phyloP scores from a whole-genome alignment of 148 eudicot species.

The Nepenthes mirabilis region DNA sequence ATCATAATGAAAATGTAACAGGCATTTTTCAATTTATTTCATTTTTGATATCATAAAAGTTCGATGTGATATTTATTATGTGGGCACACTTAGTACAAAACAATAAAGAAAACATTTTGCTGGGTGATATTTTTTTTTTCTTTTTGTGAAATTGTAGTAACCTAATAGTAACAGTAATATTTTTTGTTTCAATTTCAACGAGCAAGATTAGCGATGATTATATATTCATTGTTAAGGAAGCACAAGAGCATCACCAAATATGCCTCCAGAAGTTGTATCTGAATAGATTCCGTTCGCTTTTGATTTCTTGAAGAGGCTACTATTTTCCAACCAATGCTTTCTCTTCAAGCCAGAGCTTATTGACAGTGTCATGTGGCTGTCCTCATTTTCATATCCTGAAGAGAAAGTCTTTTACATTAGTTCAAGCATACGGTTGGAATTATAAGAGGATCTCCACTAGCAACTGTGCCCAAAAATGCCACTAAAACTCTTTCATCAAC shows the following conservation, averaged over 20 bases:
- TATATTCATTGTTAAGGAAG: background rate
- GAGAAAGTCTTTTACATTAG: background rate
- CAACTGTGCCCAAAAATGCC: background rate
- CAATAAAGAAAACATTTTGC: background rate
- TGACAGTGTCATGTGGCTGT: background rate
- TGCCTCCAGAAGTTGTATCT: slow-evolving; percentile 10
- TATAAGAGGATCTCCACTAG: background rate
- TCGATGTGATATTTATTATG: background rate
- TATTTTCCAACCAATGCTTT: slow-evolving; percentile 25
- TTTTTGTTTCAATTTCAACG: too few relatives aligned
- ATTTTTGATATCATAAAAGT: too few relatives aligned
- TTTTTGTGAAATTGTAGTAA: too few relatives aligned
- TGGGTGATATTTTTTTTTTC: background rate
- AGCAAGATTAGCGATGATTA: too few relatives aligned
- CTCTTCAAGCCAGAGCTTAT: slow-evolving; percentile 33
- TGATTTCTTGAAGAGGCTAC: slow-evolving; percentile 28
- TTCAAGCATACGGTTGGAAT: too few relatives aligned
- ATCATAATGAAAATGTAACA: too few relatives aligned
- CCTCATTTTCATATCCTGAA: slow-evolving; percentile 10
- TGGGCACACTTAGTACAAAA: background rate
- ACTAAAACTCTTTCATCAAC: background rate
- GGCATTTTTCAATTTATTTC: too few relatives aligned
- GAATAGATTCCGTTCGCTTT: slow-evolving; percentile 15
- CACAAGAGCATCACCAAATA: background rate
- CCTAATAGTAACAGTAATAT: too few relatives aligned